phyloP scores from a whole-genome alignment of 1,284 basidiomycete species.

The Cutaneotrichosporon sp. region DNA sequence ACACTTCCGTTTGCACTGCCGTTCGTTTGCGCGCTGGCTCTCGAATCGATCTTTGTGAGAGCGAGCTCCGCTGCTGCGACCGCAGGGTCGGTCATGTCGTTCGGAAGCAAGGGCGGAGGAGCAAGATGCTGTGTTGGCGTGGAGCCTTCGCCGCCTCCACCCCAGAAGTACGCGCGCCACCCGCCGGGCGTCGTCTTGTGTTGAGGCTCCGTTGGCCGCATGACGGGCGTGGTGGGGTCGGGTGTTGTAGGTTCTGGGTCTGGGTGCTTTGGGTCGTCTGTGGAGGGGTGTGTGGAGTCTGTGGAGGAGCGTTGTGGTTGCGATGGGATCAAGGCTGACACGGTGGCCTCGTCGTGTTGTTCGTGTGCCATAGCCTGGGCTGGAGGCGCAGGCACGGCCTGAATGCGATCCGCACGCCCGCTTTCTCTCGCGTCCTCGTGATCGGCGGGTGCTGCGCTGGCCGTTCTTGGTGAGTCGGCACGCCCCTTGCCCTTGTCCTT shows the following conservation, averaged over 20 bases:
- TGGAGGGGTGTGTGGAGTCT: neutral
- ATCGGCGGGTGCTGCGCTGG: neutral
- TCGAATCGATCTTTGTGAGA: neutral
- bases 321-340: neutral
- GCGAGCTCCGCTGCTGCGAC: neutral
- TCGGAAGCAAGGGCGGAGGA: neutral
- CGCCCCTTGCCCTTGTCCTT: slow-evolving; percentile 42
- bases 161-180: slow-evolving; percentile 16
- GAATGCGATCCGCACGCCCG: neutral
- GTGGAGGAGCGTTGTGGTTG: slow-evolving; percentile 1
- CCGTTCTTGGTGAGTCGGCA: slow-evolving; percentile 7
- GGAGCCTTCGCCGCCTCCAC: slow-evolving; percentile 5
- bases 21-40: neutral
- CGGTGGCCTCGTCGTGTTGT: neutral
- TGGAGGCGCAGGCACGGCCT: neutral
- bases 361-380: no score
- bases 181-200: neutral
- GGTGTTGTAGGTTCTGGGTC: neutral
- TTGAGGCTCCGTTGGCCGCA: slow-evolving; percentile 1
- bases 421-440: neutral
- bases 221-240: neutral
- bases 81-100: neutral
- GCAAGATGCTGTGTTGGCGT: slow-evolving; percentile 3
- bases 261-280: neutral
- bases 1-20: slow-evolving; percentile 1